Conservation (phyloP, 2,329 filamentous ascomycete genomes). For the Venturia aucupariae region DNA sequence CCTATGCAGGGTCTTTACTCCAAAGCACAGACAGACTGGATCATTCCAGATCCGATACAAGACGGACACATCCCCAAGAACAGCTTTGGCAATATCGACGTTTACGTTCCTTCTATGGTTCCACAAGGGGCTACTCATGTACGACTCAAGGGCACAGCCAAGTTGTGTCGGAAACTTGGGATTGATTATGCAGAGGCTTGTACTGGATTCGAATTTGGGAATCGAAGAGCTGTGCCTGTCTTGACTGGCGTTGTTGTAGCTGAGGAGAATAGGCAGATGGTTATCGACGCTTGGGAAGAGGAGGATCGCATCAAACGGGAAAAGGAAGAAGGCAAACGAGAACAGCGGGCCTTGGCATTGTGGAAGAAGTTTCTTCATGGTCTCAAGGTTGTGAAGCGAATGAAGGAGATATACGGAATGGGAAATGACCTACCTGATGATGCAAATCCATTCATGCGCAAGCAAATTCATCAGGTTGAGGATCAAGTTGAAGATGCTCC, state of each 20-base stretch:
- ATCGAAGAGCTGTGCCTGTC: slow-evolving; percentile 86
- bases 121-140: slow-evolving; percentile 77
- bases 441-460: slow-evolving; percentile 5
- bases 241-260: slow-evolving; percentile 86
- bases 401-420: slow-evolving; percentile 64
- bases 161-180: slow-evolving; percentile 72
- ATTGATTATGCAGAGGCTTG: slow-evolving; percentile 93
- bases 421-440: slow-evolving; percentile 6
- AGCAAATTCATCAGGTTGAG: background rate
- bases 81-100: slow-evolving; percentile 89
- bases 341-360: slow-evolving; percentile 62
- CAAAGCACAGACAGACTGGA: slow-evolving; percentile 83
- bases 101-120: slow-evolving; percentile 90
- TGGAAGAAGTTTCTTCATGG: slow-evolving; percentile 89
- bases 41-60: slow-evolving; percentile 77
- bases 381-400: slow-evolving; percentile 68
- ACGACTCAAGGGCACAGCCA: slow-evolving; percentile 64
- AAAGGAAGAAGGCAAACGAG: slow-evolving; percentile 68
- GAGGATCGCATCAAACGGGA: slow-evolving; percentile 66
- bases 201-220: slow-evolving; percentile 91
- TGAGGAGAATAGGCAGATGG: slow-evolving; percentile 61
- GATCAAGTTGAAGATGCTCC: background rate
- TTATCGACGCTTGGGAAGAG: slow-evolving; percentile 65
- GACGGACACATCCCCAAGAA: slow-evolving; percentile 90
- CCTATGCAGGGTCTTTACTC: slow-evolving; percentile 80